Evolutionary conservation across 345 rosid species (phyloP).

Genomic region (Isatis tinctoria): DNA sequence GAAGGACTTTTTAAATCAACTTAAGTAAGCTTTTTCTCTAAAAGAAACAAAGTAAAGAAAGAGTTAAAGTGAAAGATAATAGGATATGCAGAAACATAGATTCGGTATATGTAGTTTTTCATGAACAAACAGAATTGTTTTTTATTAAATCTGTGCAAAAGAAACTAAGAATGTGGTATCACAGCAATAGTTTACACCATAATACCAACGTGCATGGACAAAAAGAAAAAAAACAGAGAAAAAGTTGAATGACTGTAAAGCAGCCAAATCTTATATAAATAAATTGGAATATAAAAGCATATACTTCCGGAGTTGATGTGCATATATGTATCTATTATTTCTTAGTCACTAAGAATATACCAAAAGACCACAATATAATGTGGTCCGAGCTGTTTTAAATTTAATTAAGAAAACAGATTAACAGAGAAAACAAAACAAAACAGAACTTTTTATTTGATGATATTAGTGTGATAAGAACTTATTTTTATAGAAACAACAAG

Average conservation of each 20-base stretch:
- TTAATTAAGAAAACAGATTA: not conserved
- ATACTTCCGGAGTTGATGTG: conserved; percentile 11
- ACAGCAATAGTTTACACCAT: conserved; percentile 2
- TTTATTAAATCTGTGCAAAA: not conserved
- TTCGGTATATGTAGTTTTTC: not conserved
- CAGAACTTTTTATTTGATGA: not conserved
- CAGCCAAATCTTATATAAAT: conserved; percentile 1
- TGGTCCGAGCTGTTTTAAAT: not conserved
- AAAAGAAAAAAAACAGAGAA: not conserved
- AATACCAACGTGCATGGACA: conserved; percentile 31
- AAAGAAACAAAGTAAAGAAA: conserved; percentile 16
- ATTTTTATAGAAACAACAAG: not conserved
- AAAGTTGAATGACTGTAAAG: conserved; percentile 27
- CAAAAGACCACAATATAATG: conserved; percentile 1
- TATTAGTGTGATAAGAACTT: not conserved
- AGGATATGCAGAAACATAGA: conserved; percentile 1
- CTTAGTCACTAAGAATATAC: conserved; percentile 38
- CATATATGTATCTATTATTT: conserved; percentile 17
- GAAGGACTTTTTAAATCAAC: conserved; percentile 2
- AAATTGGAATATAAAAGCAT: conserved; percentile 8
- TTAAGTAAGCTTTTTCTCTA: conserved; percentile 21
- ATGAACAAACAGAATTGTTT: not conserved
- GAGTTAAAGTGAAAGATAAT: conserved; percentile 10
- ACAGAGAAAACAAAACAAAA: not conserved
- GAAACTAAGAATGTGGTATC: not conserved